Percentiles rank a stretch among this genome's conserved stretches.
Conservation (phyloP, 176 grass and related monocot species). For the Pontederia paniculata region DNA sequence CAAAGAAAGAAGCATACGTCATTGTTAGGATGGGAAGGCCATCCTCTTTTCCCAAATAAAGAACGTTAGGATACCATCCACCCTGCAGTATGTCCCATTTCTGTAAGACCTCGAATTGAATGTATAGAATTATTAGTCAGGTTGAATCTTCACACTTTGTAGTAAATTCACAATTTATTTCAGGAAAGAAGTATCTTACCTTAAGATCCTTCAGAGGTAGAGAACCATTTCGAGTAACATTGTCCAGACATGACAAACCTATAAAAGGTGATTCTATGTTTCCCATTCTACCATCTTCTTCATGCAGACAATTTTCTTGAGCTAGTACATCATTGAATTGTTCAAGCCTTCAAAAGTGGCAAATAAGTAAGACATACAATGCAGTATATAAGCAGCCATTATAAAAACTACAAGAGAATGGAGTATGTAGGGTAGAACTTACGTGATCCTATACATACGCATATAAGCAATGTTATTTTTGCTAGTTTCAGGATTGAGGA, state of each 20-base stretch:
- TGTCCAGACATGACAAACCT: slow-evolving; percentile 38
- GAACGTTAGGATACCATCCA: slow-evolving; percentile 77
- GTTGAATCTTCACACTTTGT: neutral
- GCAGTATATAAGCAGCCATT: neutral
- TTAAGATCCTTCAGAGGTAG: slow-evolving; percentile 54
- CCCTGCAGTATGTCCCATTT: slow-evolving; percentile 39
- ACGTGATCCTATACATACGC: slow-evolving; percentile 98
- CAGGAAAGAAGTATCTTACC: slow-evolving; percentile 31
- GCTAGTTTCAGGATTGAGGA: slow-evolving; percentile 61
- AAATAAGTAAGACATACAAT: neutral
- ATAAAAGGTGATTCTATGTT: slow-evolving; percentile 41
- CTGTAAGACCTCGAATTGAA: neutral
- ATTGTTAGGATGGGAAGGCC: slow-evolving; percentile 73
- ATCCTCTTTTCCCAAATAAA: slow-evolving; percentile 70
- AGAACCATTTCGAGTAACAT: slow-evolving; percentile 47
- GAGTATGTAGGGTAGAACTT: slow-evolving; percentile 14
- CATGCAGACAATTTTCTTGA: slow-evolving; percentile 64
- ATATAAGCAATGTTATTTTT: slow-evolving; percentile 46
- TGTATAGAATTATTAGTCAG: slow-evolving; percentile 1
- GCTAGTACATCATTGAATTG: slow-evolving; percentile 88
- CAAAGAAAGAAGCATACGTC: slow-evolving; percentile 42
- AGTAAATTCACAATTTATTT: no score
- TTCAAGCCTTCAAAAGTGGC: slow-evolving; percentile 54
- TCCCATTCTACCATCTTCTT: slow-evolving; percentile 21
- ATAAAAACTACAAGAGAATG: neutral